Evolutionary conservation across 1,139 yeast species (phyloP), one percentile per base, ranked within the genome.

Genomic region (Candida gigantensis): DNA sequence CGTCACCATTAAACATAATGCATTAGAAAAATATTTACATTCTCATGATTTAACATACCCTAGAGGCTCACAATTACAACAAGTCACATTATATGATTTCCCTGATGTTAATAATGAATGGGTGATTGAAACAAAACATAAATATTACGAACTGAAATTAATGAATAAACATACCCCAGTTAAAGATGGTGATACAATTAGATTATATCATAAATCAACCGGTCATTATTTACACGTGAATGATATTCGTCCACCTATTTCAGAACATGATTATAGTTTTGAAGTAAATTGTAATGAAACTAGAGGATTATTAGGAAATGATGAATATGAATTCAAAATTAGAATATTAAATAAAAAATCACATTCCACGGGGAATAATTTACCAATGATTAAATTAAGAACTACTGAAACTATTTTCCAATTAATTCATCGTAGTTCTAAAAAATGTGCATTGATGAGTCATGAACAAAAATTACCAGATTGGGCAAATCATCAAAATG

Each of bases 251-350:
- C 92, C 95, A 0, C 95, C 95, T 5, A 71, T 85, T 18, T 76
- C 89, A 2, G 94, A 85, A 47, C 86, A 83, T 51, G 95, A 87
- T 28, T 85, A 86, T 53, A 80, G 87, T 47, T 74, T 67, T 44
- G 92, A 85, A 57, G 90, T 86, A 0, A 73, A 84, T 21, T 77
- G 85, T 45, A 64, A 78, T 31, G 87, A 86, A 6, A 74, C 76
- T 43, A 48, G 65, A 4, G 65, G 69, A 1, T 51, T 53, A 35
- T 65, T 68, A 39, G 83, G 79, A 3, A 77, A 78, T 41, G 54
- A 64, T 5, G 73, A 72, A 45, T 79, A 79, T 51, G 72, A 72
- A 33, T 81, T 82, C 64, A 69, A 63, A 41, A 51, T 80, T 9
- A 55, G 66, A 38, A 65, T 73, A 5, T 45, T 66, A 11, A 34